Conservation (phyloP, 768 basidiomycete genomes). For the Suillus clintonianus region DNA sequence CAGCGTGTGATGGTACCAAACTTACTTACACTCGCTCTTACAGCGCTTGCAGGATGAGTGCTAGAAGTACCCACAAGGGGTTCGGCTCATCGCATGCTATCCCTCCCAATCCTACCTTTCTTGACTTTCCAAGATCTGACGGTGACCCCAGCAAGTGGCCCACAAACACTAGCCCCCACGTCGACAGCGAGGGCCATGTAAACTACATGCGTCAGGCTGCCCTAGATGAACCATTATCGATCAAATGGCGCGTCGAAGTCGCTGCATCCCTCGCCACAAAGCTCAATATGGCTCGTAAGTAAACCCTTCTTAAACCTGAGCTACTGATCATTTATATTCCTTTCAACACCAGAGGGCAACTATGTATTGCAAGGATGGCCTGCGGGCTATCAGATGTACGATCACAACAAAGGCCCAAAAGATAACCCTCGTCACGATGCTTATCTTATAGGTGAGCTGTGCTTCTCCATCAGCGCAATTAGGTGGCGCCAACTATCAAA, state of each 20-base stretch:
- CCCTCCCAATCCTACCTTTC: conserved; percentile 53
- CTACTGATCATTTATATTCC: conserved; percentile 5
- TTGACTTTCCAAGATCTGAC: conserved; percentile 66
- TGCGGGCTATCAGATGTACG: conserved; percentile 65
- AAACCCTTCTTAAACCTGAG: neutral
- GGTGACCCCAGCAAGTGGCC: conserved; percentile 60
- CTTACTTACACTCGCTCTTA: neutral
- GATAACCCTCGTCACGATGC: conserved; percentile 65
- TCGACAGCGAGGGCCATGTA: conserved; percentile 64
- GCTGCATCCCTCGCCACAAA: conserved; percentile 43
- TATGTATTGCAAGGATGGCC: conserved; percentile 73
- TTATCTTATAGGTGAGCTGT: conserved; percentile 68
- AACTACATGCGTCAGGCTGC: conserved; percentile 67
- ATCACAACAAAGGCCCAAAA: conserved; percentile 70
- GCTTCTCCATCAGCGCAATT: neutral
- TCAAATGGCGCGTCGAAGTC: conserved; percentile 59
- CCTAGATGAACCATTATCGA: conserved; percentile 48
- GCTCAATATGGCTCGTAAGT: conserved; percentile 53
- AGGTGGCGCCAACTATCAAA: neutral
- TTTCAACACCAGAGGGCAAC: conserved; percentile 41
- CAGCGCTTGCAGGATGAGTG: conserved; percentile 18
- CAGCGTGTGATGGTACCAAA: neutral
- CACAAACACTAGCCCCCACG: conserved; percentile 48
- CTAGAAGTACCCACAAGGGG: conserved; percentile 14
- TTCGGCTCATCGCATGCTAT: conserved; percentile 26